Evolutionary conservation across 2,329 filamentous ascomycete species (phyloP), one percentile per base, ranked within the genome.

Genomic region (Fusarium poae): DNA sequence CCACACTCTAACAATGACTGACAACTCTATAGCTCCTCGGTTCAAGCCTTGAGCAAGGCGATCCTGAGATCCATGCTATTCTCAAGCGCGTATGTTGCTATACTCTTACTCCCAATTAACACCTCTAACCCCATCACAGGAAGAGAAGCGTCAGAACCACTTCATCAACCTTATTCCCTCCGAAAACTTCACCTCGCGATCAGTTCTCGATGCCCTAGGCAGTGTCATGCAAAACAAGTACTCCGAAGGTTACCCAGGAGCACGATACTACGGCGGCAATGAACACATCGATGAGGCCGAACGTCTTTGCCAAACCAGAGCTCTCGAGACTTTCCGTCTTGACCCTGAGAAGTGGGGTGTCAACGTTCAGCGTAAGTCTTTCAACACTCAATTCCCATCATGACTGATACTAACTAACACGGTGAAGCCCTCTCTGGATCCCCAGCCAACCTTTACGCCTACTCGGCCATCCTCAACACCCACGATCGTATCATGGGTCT

Each of bases 161-260:
- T 97, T 97, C 78, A 97, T 98, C 83, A 97, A 97, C 81, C 85
- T 97, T 63, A 97, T 97, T 70, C 93, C 93, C 25, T 97, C 93
- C 15, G 93, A 97, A 82, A 97, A 97, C 83, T 96, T 97, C 78
- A 97, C 93, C 29, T 96, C 93, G 7, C 91, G 94, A 79, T 92
- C 93, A 25, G 93, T 97, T 21, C 88, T 97, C 57, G 93, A 97
- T 83, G 92, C 93, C 30, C 84, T 97, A 64, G 93, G 93, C 71
- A 96, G 92, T 83, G 91, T 93, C 54, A 97, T 97, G 93, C 93
- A 96, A 80, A 97, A 97, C 82, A 97, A 98, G 81, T 98, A 98
- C 84, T 97, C 94, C 1, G 95, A 98, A 80, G 95, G 95, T 49
- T 98, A 98, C 76, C 95, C 94, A 25, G 94, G 94, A 64, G 94